These are phyloP conservation scores for Zizania palustris DNA, from an alignment of 202 grass and related monocot species.

Conservation along the genomic window DNA sequence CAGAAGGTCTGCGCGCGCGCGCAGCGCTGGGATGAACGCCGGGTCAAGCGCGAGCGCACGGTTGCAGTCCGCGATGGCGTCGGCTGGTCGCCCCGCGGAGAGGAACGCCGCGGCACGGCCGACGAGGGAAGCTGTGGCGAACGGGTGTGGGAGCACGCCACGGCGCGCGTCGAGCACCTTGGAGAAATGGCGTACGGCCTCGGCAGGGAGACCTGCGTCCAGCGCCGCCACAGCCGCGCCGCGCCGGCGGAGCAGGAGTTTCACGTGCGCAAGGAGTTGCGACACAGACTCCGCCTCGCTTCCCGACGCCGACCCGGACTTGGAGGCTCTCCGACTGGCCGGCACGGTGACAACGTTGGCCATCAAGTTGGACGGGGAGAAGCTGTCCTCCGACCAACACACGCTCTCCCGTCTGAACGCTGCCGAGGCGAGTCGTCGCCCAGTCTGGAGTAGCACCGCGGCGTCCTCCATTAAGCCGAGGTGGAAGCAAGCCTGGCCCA, in stretches of 20 bases:
- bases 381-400: conserved; percentile 79
- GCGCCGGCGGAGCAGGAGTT: conserved; percentile 77
- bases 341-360: background rate
- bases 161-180: conserved; percentile 82
- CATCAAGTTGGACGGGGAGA: conserved; percentile 44
- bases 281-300: conserved; percentile 57
- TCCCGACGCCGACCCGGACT: conserved; percentile 23
- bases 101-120: conserved; percentile 77
- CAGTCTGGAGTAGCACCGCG: conserved; percentile 69
- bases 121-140: conserved; percentile 78
- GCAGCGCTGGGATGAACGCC: conserved; percentile 87
- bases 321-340: background rate
- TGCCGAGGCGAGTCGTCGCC: conserved; percentile 73
- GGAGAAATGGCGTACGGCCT: conserved; percentile 75
- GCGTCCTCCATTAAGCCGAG: conserved; percentile 95
- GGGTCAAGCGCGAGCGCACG: conserved; percentile 80
- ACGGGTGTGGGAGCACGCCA: conserved; percentile 62
- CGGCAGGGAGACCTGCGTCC: conserved; percentile 61
- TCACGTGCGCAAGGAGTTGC: conserved; percentile 77
- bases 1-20: conserved; percentile 74
- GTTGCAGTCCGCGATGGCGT: conserved; percentile 91
- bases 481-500: conserved; percentile 89
- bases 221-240: conserved; percentile 72
- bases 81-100: conserved; percentile 49
- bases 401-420: conserved; percentile 87